phyloP scores from a whole-genome alignment of 179 eudicot species.

The Gypsophila paniculata region DNA sequence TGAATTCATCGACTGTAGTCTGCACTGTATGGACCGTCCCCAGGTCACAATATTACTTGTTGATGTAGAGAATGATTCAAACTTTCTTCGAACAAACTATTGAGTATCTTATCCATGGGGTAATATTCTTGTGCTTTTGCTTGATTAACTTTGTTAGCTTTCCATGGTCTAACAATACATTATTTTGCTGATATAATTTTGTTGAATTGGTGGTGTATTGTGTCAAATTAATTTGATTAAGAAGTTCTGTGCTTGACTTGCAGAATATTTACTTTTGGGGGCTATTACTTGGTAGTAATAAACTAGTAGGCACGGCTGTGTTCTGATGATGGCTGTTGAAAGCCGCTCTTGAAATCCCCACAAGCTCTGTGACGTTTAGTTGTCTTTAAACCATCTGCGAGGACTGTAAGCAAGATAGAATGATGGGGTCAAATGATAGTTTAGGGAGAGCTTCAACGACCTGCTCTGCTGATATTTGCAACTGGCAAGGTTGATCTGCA shows the following conservation, averaged over 20 bases:
- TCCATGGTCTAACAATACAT: not conserved
- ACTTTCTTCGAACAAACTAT: conserved; percentile 12
- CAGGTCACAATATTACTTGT: too few relatives aligned
- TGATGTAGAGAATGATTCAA: too few relatives aligned
- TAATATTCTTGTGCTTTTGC: conserved; percentile 17
- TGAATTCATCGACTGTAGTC: too few relatives aligned
- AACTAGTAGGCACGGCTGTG: too few relatives aligned
- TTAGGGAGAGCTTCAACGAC: not conserved
- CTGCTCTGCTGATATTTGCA: too few relatives aligned
- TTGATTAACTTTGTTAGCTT: conserved; percentile 1
- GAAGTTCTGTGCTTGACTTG: too few relatives aligned
- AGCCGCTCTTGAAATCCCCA: conserved; percentile 6
- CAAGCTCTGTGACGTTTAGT: not conserved
- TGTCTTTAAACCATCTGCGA: not conserved
- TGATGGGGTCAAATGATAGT: not conserved
- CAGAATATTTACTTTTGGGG: too few relatives aligned
- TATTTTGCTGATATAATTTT: not conserved
- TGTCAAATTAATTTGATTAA: too few relatives aligned
- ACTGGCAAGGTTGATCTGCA: not conserved
- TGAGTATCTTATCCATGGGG: not conserved
- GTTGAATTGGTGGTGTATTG: not conserved
- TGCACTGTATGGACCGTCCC: too few relatives aligned
- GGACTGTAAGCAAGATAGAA: not conserved
- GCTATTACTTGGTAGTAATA: too few relatives aligned
- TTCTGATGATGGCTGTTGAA: not conserved